A percentile compares a stretch with the other conserved stretches of the same genome.
Conservation (phyloP, 345 rosid species). For the Ceriops decandra region DNA sequence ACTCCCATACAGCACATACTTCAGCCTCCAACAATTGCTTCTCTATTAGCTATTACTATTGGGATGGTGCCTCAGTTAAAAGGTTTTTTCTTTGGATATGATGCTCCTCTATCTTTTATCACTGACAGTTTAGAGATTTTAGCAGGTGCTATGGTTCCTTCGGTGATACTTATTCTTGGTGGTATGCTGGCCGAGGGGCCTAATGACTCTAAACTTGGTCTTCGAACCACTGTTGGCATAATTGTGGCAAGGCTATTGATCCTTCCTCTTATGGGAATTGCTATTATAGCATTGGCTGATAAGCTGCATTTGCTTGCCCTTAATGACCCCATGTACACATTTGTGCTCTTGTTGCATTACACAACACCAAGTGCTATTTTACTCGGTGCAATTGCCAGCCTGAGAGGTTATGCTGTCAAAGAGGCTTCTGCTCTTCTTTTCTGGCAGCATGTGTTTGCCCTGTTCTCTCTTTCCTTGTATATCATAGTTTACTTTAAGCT, state of each 20-base stretch:
- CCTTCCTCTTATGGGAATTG: slow-evolving; percentile 81
- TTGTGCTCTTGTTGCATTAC: slow-evolving; percentile 81
- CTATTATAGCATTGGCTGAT: slow-evolving; percentile 56
- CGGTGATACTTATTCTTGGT: slow-evolving; percentile 95
- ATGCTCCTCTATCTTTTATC: slow-evolving; percentile 82
- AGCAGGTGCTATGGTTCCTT: slow-evolving; percentile 90
- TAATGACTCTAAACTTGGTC: slow-evolving; percentile 70
- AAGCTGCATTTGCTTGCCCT: slow-evolving; percentile 47
- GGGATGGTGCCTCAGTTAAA: slow-evolving; percentile 80
- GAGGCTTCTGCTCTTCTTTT: slow-evolving; percentile 90
- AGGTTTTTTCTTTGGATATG: slow-evolving; percentile 60
- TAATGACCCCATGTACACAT: slow-evolving; percentile 72
- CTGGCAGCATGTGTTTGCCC: slow-evolving; percentile 89
- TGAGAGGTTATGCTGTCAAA: slow-evolving; percentile 82
- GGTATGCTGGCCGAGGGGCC: slow-evolving; percentile 98
- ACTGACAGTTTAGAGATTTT: slow-evolving; percentile 86
- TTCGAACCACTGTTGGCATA: slow-evolving; percentile 72
- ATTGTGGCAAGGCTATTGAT: slow-evolving; percentile 74
- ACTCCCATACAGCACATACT: slow-evolving; percentile 88
- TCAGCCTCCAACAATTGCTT: slow-evolving; percentile 92
- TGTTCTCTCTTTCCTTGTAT: slow-evolving; percentile 72
- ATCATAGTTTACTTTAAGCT: slow-evolving; percentile 66
- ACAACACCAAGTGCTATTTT: slow-evolving; percentile 92
- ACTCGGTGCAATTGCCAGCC: slow-evolving; percentile 91
- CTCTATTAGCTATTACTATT: slow-evolving; percentile 69